Evolutionary conservation across 495 filamentous ascomycete species (phyloP).

Genomic region (Penicillium flavigenum): DNA sequence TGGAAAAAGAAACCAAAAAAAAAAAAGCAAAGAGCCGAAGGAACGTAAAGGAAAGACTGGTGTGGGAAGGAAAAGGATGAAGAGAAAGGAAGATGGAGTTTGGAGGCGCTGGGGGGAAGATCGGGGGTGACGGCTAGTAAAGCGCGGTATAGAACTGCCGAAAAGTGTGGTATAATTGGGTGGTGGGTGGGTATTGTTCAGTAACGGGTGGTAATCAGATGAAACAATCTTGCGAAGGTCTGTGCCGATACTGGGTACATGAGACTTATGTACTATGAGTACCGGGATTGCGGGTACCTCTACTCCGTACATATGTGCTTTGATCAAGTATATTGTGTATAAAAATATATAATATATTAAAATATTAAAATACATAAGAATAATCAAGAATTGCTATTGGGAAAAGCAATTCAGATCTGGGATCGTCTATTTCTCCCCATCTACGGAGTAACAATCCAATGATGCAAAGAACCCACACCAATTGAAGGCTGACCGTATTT

Average conservation of each 20-base stretch:
- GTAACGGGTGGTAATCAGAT: constrained; percentile 16
- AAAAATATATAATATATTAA: constrained; percentile 12
- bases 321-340: background rate
- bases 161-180: constrained; percentile 3
- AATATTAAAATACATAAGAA: no score
- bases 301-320: constrained; percentile 4
- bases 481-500: constrained; percentile 8
- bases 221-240: constrained; percentile 12
- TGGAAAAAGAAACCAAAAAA: constrained; percentile 7
- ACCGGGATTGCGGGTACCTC: background rate
- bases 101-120: constrained; percentile 20
- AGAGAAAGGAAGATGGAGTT: constrained; percentile 19
- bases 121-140: constrained; percentile 17
- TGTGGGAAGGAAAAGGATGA: constrained; percentile 16
- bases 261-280: constrained; percentile 10
- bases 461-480: constrained; percentile 3
- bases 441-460: background rate
- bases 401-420: constrained; percentile 12
- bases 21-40: constrained; percentile 19
- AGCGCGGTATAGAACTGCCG: constrained; percentile 2
- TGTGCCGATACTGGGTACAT: constrained; percentile 11
- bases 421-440: constrained; percentile 11
- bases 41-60: constrained; percentile 12
- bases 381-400: constrained; percentile 1
- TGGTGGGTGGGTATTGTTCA: constrained; percentile 5